Evolutionary conservation across 2,329 filamentous ascomycete genomes (phyloP), one percentile per base, ranked within the genome.

Genomic region (Trichoderma sp.): DNA sequence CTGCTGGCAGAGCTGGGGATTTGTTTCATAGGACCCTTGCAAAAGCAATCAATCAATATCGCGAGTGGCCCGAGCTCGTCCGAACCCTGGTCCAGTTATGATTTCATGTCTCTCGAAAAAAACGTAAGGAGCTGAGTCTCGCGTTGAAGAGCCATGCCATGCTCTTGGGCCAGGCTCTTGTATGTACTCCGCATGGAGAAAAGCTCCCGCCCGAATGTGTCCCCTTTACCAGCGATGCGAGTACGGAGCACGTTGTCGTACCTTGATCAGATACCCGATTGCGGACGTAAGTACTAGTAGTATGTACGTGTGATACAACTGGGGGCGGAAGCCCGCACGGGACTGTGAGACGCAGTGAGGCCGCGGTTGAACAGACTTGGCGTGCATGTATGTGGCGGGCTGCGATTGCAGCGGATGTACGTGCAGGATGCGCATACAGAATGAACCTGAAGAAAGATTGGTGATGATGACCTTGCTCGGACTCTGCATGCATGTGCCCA

Each of bases 261-360:
- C 21, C 21, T 24, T 24, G 48, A 52, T 62, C 58, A 62, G 58
- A 62, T 62, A 54, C 48, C 58, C 58, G 58, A 62, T 48, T 52
- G 12, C 44, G 39, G 48, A 28, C 48, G 7, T 6, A 28, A 9
- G 28, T n/a, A n/a, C n/a, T n/a, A 30, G 28, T 30, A 2, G 28
- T 30, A 34, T 7, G 3, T 7, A 28, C 28, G 28, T 12, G 48
- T 60, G 41, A 50, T 60, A 51, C 34, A 4, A 14, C 51, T 60
- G 57, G 57, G 41, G 45, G 57, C 45, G 17, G 50, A 4, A n/a
- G 28, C 15, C 15, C 52, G 57, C 57, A 57, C 55, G 45, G 30
- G 21, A 19, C 57, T 43, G 57, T 51, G 19, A 51, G 28, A 62
- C 24, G 21, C 44, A 51, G 24, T 15, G 10, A 39, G 44, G 48